Percentiles rank a stretch among this genome's conserved stretches.
Evolutionary conservation across 345 rosid species (phyloP).

Genomic region (Eutrema yunnanense): DNA sequence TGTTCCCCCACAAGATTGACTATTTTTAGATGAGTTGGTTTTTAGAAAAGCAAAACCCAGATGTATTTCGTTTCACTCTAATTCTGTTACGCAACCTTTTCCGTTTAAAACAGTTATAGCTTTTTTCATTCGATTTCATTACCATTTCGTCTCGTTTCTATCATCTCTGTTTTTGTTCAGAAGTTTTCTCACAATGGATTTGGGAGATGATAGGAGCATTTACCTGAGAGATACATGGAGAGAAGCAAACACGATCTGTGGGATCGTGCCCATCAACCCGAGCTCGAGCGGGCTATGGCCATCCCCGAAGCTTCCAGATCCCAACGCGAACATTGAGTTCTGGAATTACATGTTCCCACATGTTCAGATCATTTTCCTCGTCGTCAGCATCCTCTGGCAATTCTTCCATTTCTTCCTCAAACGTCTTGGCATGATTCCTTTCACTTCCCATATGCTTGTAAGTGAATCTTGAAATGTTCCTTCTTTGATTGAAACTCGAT

Average conservation of each 20-base stretch:
- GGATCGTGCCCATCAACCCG: constrained; percentile 16
- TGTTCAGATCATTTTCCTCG: constrained; percentile 15
- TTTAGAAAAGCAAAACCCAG: constrained; percentile 2
- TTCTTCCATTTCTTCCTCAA: constrained; percentile 24
- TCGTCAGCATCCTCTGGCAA: constrained; percentile 19
- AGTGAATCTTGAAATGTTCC: constrained; percentile 9
- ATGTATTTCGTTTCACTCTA: constrained; percentile 12
- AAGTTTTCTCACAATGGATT: constrained; percentile 17
- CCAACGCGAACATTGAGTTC: constrained; percentile 5
- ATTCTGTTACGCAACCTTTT: background rate
- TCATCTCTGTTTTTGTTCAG: background rate
- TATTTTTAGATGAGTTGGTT: constrained; percentile 15
- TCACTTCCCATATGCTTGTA: constrained; percentile 30
- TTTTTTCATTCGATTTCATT: background rate
- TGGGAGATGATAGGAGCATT: constrained; percentile 9
- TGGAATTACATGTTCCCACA: constrained; percentile 30
- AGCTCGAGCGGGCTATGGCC: constrained; percentile 29
- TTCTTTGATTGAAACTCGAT: background rate
- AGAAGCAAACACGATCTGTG: constrained; percentile 19
- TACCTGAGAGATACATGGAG: constrained; percentile 33
- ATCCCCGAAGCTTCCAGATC: constrained; percentile 1
- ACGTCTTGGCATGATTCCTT: constrained; percentile 26
- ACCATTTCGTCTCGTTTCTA: background rate
- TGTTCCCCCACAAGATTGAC: constrained; percentile 1
- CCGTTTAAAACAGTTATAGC: background rate